Evolutionary conservation across 345 rosid species (phyloP).

Genomic region (Citrus trifoliata): DNA sequence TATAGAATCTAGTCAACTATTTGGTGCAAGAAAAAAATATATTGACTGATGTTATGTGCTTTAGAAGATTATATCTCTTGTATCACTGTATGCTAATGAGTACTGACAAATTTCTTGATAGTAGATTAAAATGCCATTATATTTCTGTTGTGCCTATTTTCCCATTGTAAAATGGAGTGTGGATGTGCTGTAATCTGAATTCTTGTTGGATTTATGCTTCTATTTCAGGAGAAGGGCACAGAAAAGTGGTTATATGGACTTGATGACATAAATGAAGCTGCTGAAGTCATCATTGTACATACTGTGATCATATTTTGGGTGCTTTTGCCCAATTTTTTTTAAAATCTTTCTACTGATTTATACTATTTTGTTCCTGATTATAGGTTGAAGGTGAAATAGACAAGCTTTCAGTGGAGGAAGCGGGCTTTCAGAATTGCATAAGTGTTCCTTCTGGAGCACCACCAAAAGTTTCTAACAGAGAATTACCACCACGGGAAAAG

Average conservation of each 20-base stretch:
- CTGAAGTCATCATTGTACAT: constrained; percentile 43
- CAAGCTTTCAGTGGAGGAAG: constrained; percentile 56
- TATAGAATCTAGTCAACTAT: background rate
- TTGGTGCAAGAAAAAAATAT: background rate
- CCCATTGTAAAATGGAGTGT: background rate
- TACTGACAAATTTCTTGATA: background rate
- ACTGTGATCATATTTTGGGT: background rate
- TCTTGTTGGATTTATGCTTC: background rate
- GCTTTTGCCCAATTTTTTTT: background rate
- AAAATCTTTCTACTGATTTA: background rate
- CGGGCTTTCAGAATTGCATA: constrained; percentile 43
- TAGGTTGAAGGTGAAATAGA: constrained; percentile 65
- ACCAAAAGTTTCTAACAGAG: constrained; percentile 30
- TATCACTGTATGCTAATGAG: background rate
- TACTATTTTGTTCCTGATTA: background rate
- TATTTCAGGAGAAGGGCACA: constrained; percentile 43
- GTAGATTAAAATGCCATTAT: background rate
- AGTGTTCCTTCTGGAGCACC: constrained; percentile 61
- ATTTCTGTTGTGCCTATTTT: background rate
- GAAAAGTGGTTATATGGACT: constrained; percentile 45
- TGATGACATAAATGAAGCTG: constrained; percentile 39
- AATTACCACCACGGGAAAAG: constrained; percentile 36
- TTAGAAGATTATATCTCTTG: background rate
- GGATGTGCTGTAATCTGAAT: background rate
- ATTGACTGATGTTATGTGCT: background rate